phyloP scores from a whole-genome alignment of 305 asterid genomes.

The Solanum hybrid region DNA sequence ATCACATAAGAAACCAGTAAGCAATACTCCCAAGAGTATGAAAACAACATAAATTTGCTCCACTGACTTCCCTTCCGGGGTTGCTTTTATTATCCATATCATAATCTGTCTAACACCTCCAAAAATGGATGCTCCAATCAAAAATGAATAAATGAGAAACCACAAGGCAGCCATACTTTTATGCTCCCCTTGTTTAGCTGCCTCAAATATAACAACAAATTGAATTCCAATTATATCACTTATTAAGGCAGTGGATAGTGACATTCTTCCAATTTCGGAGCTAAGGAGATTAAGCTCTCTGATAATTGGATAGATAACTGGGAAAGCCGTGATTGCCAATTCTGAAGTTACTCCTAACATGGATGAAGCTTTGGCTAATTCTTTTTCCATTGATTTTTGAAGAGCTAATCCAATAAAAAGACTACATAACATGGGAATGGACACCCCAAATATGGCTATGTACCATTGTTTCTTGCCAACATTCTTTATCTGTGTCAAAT shows the following conservation, averaged over 20 bases:
- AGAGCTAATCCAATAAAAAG: conserved; percentile 16
- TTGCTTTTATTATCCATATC: conserved; percentile 47
- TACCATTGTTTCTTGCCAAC: conserved; percentile 48
- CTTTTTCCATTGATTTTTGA: conserved; percentile 25
- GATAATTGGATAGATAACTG: conserved; percentile 53
- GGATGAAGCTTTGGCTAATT: conserved; percentile 29
- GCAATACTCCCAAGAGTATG: conserved; percentile 49
- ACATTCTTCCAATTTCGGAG: conserved; percentile 67
- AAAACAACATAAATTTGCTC: conserved; percentile 44
- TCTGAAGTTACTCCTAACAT: conserved; percentile 42
- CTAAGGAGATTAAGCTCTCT: conserved; percentile 64
- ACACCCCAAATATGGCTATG: conserved; percentile 26
- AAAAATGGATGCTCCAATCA: conserved; percentile 18
- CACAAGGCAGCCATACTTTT: conserved; percentile 31
- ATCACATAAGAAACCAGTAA: conserved; percentile 47
- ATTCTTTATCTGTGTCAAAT: conserved; percentile 20
- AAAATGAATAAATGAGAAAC: conserved; percentile 31
- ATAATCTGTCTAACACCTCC: conserved; percentile 39
- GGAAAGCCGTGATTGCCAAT: conserved; percentile 51
- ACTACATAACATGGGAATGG: conserved; percentile 30
- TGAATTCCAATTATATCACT: conserved; percentile 46
- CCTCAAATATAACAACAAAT: conserved; percentile 42
- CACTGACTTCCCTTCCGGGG: conserved; percentile 65
- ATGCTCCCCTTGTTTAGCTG: conserved; percentile 44
- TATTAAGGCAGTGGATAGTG: conserved; percentile 34